phyloP scores from a whole-genome alignment of 192 early-diverging fungal species.

The Backusella circina region DNA sequence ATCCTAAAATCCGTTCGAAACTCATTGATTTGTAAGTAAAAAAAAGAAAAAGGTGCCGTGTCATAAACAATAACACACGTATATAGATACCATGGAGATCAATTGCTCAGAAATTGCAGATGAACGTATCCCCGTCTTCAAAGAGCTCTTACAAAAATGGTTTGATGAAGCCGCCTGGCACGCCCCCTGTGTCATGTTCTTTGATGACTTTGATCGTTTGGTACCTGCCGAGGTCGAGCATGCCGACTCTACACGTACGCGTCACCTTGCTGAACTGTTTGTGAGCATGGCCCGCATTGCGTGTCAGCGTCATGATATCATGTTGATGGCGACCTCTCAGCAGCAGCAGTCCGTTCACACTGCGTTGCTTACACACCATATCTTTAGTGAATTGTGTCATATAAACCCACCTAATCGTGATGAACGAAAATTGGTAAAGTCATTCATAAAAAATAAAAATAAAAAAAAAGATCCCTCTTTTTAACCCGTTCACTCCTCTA shows the following conservation, averaged over 20 bases:
- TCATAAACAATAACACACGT: neutral
- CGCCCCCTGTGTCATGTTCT: constrained; percentile 65
- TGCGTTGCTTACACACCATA: constrained; percentile 51
- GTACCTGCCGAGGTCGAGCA: constrained; percentile 73
- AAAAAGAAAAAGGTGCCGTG: no score
- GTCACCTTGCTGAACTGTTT: constrained; percentile 64
- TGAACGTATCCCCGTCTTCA: constrained; percentile 56
- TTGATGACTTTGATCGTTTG: constrained; percentile 75
- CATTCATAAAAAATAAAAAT: constrained; percentile 15
- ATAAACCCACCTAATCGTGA: constrained; percentile 58
- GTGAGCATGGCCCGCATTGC: constrained; percentile 47
- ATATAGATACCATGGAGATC: constrained; percentile 47
- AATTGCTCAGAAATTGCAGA: constrained; percentile 57
- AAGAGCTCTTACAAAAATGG: constrained; percentile 53
- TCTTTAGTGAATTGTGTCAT: constrained; percentile 61
- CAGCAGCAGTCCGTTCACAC: constrained; percentile 62
- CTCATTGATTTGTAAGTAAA: constrained; percentile 40
- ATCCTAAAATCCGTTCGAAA: constrained; percentile 39
- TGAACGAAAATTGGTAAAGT: constrained; percentile 61
- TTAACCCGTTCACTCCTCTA: no score
- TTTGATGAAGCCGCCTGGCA: constrained; percentile 68
- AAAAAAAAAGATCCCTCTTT: no score
- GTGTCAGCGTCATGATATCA: constrained; percentile 45
- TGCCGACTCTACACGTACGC: constrained; percentile 58
- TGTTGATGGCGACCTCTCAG: constrained; percentile 62